Conservation (phyloP, 352 stramenopile genomes). For the Aphanomyces invadans region DNA sequence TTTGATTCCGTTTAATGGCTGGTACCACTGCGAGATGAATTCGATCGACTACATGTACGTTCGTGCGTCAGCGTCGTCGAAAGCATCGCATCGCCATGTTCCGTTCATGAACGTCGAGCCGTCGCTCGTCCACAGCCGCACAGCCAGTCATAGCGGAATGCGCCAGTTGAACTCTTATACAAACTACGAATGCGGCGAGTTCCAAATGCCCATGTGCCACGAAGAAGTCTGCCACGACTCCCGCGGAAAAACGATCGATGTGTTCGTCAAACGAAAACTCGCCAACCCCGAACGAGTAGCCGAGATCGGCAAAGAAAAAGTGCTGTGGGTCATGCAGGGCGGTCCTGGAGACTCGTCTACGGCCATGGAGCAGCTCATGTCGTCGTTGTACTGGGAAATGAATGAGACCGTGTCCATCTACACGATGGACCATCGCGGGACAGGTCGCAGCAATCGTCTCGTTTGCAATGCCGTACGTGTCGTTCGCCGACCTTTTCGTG, state of each 20-base stretch:
- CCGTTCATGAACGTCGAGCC: not conserved
- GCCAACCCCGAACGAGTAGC: constrained; percentile 23
- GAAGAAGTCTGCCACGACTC: constrained; percentile 36
- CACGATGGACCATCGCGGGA: constrained; percentile 47
- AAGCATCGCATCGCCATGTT: not conserved
- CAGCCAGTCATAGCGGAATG: not conserved
- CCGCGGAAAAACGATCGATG: constrained; percentile 36
- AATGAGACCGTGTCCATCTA: constrained; percentile 38
- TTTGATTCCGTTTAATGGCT: constrained; percentile 19
- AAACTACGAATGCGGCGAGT: constrained; percentile 32
- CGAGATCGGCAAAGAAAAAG: constrained; percentile 28
- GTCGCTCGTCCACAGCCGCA: not conserved
- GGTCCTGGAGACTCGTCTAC: constrained; percentile 61
- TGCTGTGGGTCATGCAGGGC: constrained; percentile 64
- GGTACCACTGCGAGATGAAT: constrained; percentile 22
- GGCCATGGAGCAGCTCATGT: constrained; percentile 48
- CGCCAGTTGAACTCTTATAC: constrained; percentile 11
- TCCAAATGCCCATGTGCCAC: constrained; percentile 43
- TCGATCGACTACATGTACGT: constrained; percentile 13
- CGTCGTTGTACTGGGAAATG: constrained; percentile 40
- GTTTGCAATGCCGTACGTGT: constrained; percentile 27
- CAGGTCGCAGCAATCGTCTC: constrained; percentile 39
- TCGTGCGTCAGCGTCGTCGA: not conserved
- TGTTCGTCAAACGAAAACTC: constrained; percentile 51
- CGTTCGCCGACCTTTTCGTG: no score